Conservation (phyloP, 1,139 yeast genomes). For the Hanseniaspora sp. region DNA sequence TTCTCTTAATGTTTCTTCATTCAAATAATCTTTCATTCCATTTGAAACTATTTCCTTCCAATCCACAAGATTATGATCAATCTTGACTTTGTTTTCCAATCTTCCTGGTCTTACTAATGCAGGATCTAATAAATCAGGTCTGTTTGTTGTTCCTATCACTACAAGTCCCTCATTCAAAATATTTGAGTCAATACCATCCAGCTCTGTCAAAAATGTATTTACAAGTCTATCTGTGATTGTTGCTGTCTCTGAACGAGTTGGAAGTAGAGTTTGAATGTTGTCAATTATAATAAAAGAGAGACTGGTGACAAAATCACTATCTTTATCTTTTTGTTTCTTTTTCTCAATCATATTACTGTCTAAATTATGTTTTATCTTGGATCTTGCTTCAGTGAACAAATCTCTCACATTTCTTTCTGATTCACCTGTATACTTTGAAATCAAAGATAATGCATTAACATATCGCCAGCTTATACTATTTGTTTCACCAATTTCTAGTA, state of each 20-base stretch:
- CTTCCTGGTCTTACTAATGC: slow-evolving; percentile 94
- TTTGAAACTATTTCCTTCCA: slow-evolving; percentile 55
- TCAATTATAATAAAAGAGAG: slow-evolving; percentile 92
- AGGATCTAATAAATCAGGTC: slow-evolving; percentile 91
- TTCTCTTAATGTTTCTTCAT: neutral
- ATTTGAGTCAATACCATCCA: slow-evolving; percentile 98
- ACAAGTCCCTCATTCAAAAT: slow-evolving; percentile 99
- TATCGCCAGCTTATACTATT: neutral
- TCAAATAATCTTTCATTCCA: slow-evolving; percentile 38
- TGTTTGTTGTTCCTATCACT: slow-evolving; percentile 87
- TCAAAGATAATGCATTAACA: slow-evolving; percentile 3
- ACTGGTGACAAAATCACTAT: slow-evolving; percentile 2
- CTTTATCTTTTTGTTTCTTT: neutral
- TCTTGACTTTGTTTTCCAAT: slow-evolving; percentile 78
- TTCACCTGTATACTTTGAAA: slow-evolving; percentile 94
- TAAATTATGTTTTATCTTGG: slow-evolving; percentile 31
- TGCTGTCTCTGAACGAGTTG: slow-evolving; percentile 95
- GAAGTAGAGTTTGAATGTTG: slow-evolving; percentile 94
- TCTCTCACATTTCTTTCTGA: slow-evolving; percentile 92
- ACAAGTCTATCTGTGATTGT: slow-evolving; percentile 97
- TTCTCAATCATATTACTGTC: neutral
- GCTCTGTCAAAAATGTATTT: slow-evolving; percentile 90
- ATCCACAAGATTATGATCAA: slow-evolving; percentile 68
- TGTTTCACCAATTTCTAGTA: neutral
- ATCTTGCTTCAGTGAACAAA: slow-evolving; percentile 79